These are phyloP conservation scores for Leavenworthia alabamica DNA, from an alignment of 345 rosid genomes.

Conservation along the genomic window DNA sequence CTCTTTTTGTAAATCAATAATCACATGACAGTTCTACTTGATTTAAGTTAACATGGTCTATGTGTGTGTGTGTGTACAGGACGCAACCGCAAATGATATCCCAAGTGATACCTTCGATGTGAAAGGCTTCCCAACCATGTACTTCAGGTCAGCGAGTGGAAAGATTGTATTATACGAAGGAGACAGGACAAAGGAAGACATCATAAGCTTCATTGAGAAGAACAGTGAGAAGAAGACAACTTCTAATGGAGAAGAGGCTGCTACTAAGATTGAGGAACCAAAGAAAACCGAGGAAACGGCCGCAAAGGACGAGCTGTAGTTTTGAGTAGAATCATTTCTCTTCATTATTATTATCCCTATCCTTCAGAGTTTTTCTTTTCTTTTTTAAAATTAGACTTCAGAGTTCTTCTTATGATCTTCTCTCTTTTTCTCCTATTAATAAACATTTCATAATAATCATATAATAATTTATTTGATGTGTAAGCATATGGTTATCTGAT, in stretches of 20 bases:
- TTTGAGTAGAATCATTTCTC: slow-evolving; percentile 15
- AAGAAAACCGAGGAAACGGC: slow-evolving; percentile 20
- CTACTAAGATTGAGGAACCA: slow-evolving; percentile 16
- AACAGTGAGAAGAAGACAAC: slow-evolving; percentile 45
- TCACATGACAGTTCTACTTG: neutral
- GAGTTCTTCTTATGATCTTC: neutral
- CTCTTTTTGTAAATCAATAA: no score
- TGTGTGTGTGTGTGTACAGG: slow-evolving; percentile 34
- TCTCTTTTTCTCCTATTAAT: neutral
- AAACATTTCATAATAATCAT: slow-evolving; percentile 6
- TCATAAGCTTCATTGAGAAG: slow-evolving; percentile 75
- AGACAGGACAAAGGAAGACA: slow-evolving; percentile 69
- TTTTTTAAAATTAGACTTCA: neutral
- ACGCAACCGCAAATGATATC: slow-evolving; percentile 80
- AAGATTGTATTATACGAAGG: slow-evolving; percentile 58
- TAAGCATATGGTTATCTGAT: neutral
- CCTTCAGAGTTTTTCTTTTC: neutral
- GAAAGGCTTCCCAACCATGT: slow-evolving; percentile 76
- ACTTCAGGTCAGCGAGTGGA: slow-evolving; percentile 71
- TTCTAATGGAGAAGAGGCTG: slow-evolving; percentile 22
- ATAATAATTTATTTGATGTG: neutral
- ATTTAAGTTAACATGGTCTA: neutral
- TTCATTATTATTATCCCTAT: neutral
- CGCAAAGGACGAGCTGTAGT: slow-evolving; percentile 57
- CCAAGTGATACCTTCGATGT: slow-evolving; percentile 62